Evolutionary conservation across 305 asterid species (phyloP).

Genomic region (Rubia balearica): DNA sequence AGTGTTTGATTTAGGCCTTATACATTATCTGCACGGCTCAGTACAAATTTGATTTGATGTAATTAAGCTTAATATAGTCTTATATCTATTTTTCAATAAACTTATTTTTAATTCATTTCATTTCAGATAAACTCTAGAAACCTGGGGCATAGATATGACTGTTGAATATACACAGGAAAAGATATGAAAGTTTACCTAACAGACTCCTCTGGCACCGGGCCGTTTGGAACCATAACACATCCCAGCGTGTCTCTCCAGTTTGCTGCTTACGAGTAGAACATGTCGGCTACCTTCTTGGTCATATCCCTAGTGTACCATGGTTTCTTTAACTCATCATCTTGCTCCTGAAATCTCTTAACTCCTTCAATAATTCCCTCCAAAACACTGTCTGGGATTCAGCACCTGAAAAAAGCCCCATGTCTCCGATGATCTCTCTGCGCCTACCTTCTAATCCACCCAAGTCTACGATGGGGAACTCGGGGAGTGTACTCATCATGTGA

Average conservation of each 20-base stretch:
- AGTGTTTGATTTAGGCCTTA: no score
- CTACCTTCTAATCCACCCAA: not conserved
- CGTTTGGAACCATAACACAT: conserved; percentile 11
- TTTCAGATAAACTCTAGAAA: no score
- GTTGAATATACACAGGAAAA: no score
- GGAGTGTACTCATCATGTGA: not conserved
- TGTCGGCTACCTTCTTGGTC: conserved; percentile 24
- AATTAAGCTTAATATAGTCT: no score
- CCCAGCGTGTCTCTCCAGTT: conserved; percentile 19
- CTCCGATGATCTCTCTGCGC: conserved; percentile 15
- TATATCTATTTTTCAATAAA: no score
- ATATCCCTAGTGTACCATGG: conserved; percentile 43
- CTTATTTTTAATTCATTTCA: no score
- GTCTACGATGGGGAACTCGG: conserved; percentile 10
- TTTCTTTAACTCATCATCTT: conserved; percentile 37
- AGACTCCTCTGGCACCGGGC: conserved; percentile 3
- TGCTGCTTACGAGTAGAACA: not conserved
- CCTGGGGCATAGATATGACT: no score
- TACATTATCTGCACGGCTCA: no score
- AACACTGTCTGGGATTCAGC: conserved; percentile 1
- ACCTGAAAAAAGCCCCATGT: conserved; percentile 20
- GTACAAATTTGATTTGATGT: no score
- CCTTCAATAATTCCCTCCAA: conserved; percentile 12
- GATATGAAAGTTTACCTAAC: conserved; percentile 10
- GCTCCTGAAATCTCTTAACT: conserved; percentile 26